Evolutionary conservation across 2,329 filamentous ascomycete genomes (phyloP).

Genomic region (Phoma herbarum): DNA sequence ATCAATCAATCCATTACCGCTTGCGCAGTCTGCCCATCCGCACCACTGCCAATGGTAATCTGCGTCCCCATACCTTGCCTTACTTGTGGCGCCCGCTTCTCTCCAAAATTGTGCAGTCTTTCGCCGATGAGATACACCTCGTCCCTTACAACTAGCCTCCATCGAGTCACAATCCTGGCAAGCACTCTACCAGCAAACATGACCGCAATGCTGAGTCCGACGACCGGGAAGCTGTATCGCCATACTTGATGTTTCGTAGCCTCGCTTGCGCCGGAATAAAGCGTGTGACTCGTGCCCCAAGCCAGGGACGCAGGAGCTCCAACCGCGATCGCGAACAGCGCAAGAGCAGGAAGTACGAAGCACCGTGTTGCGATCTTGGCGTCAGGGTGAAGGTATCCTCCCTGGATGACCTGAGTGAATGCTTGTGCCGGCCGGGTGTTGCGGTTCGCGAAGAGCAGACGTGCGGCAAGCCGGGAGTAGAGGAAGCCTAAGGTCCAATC

Average conservation of each 20-base stretch:
- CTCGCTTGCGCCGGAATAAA: conserved; percentile 54
- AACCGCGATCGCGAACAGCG: conserved; percentile 70
- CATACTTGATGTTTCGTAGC: conserved; percentile 63
- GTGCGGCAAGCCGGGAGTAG: conserved; percentile 81
- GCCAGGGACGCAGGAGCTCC: conserved; percentile 70
- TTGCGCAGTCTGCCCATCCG: neutral
- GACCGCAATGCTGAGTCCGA: conserved; percentile 57
- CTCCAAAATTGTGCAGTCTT: conserved; percentile 91
- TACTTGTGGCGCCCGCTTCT: conserved; percentile 49
- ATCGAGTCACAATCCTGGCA: conserved; percentile 70
- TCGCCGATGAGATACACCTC: conserved; percentile 97
- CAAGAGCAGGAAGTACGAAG: conserved; percentile 78
- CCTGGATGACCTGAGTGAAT: conserved; percentile 74
- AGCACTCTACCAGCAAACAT: conserved; percentile 62
- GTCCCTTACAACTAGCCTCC: conserved; percentile 85
- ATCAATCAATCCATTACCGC: neutral
- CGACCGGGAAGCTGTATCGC: conserved; percentile 77
- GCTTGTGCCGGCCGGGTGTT: conserved; percentile 77
- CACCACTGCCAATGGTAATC: neutral
- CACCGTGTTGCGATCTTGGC: conserved; percentile 80
- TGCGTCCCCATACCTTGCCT: conserved; percentile 10
- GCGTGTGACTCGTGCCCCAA: conserved; percentile 57
- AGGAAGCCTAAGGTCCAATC: conserved; percentile 93
- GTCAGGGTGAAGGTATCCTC: conserved; percentile 80
- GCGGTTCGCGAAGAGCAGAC: conserved; percentile 73